Evolutionary conservation across 768 basidiomycete species (phyloP).

Genomic region (Wakefieldia striispora): DNA sequence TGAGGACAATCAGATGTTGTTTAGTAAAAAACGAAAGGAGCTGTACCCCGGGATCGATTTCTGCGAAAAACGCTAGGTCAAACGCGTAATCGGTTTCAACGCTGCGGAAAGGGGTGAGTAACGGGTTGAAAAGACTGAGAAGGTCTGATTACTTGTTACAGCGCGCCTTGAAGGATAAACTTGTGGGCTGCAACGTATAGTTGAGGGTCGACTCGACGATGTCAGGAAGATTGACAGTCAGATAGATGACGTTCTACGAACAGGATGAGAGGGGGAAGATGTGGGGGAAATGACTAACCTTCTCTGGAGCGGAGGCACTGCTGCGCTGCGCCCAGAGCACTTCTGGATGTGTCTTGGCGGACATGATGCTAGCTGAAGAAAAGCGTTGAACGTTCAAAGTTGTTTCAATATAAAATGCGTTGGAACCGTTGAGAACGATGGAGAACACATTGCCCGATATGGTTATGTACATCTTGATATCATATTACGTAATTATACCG

Average conservation of each 20-base stretch:
- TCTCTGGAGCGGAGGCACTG: conserved; percentile 57
- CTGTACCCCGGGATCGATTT: conserved; percentile 71
- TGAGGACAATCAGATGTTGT: background rate
- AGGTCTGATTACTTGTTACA: conserved; percentile 52
- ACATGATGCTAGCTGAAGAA: conserved; percentile 8
- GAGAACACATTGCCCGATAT: conserved; percentile 27
- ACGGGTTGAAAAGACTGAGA: background rate
- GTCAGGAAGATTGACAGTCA: conserved; percentile 83
- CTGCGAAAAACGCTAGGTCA: conserved; percentile 69
- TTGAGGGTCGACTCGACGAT: conserved; percentile 57
- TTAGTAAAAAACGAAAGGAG: background rate
- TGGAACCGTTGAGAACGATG: conserved; percentile 33
- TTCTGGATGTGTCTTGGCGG: conserved; percentile 66
- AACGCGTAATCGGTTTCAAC: conserved; percentile 69
- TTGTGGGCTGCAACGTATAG: conserved; percentile 55
- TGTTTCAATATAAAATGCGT: conserved; percentile 9
- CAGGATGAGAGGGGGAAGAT: background rate
- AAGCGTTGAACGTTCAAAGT: background rate
- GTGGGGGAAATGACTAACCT: conserved; percentile 53
- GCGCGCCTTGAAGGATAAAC: conserved; percentile 62
- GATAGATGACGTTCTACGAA: conserved; percentile 75
- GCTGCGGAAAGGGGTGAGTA: conserved; percentile 17
- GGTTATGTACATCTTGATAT: background rate
- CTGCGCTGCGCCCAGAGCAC: conserved; percentile 95
- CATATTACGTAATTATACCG: no score